Percentiles rank a stretch among this genome's conserved stretches.
phyloP scores from a whole-genome alignment of 2,329 filamentous ascomycete species.

The Dothiorella sarmentorum region DNA sequence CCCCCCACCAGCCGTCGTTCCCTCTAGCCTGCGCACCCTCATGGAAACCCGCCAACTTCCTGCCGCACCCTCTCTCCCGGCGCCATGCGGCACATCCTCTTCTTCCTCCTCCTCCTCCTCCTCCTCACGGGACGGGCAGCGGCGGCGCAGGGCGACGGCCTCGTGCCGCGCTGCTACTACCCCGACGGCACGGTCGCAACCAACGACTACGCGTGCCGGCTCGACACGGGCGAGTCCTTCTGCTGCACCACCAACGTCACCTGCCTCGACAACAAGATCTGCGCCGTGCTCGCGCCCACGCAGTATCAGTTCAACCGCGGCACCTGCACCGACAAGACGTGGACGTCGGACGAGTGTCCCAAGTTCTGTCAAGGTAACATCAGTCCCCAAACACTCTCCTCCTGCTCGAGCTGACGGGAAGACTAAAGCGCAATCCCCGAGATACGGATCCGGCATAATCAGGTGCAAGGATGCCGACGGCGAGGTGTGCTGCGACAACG shows the following conservation, averaged over 20 bases:
- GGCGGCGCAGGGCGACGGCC: neutral
- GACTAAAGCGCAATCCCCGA: neutral
- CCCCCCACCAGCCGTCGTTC: too few relatives aligned
- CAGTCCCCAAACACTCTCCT: neutral
- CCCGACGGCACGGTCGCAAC: slow-evolving; percentile 9
- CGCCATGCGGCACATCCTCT: too few relatives aligned
- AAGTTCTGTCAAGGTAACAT: slow-evolving; percentile 6
- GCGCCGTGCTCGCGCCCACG: neutral
- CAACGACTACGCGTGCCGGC: slow-evolving; percentile 13
- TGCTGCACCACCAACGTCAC: slow-evolving; percentile 10
- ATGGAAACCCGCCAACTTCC: too few relatives aligned
- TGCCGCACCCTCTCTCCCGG: too few relatives aligned
- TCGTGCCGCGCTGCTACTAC: slow-evolving; percentile 13
- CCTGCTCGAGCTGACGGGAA: neutral
- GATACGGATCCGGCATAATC: slow-evolving; percentile 1
- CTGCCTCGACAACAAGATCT: slow-evolving; percentile 16
- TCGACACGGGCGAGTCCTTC: slow-evolving; percentile 5
- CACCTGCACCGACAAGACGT: slow-evolving; percentile 15
- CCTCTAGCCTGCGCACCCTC: too few relatives aligned
- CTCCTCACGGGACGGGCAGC: too few relatives aligned
- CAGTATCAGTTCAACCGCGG: slow-evolving; percentile 12
- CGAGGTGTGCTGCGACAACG: slow-evolving; percentile 11
- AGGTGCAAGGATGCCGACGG: neutral
- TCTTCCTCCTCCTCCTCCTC: neutral
- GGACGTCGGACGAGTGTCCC: slow-evolving; percentile 5